Evolutionary conservation across 257 asterid genomes (phyloP).

Genomic region (Solanum boliviense): DNA sequence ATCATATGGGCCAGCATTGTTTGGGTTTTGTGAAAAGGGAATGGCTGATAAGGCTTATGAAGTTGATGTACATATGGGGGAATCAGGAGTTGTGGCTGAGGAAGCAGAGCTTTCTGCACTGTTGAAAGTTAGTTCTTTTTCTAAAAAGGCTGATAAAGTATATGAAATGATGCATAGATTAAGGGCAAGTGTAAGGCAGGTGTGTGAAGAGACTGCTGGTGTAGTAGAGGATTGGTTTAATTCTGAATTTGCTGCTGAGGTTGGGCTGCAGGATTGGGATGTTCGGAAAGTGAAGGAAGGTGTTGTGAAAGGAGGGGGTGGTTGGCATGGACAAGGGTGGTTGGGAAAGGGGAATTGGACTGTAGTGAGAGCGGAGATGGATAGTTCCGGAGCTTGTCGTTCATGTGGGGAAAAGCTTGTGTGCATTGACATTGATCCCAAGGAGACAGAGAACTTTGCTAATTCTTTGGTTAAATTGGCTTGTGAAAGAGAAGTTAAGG

Average conservation of each 20-base stretch:
- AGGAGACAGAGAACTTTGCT: conserved; percentile 75
- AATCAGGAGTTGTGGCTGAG: conserved; percentile 56
- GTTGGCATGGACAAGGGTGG: conserved; percentile 99
- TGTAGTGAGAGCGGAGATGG: conserved; percentile 57
- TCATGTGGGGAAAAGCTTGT: conserved; percentile 77
- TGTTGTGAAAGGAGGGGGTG: conserved; percentile 84
- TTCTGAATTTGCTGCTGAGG: conserved; percentile 46
- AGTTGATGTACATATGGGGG: conserved; percentile 78
- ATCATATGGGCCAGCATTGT: conserved; percentile 84
- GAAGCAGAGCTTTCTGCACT: conserved; percentile 82
- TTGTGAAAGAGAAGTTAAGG: conserved; percentile 43
- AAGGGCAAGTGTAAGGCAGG: conserved; percentile 79
- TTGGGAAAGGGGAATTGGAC: conserved; percentile 81
- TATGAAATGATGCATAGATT: conserved; percentile 87
- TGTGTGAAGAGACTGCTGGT: conserved; percentile 64
- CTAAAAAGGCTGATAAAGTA: conserved; percentile 49
- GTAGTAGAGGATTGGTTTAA: conserved; percentile 68
- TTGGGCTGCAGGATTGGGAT: conserved; percentile 68
- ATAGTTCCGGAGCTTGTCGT: conserved; percentile 52
- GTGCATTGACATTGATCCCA: conserved; percentile 87
- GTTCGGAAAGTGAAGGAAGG: conserved; percentile 54
- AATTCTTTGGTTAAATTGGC: conserved; percentile 61
- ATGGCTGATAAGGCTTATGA: conserved; percentile 70
- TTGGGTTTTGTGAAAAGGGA: conserved; percentile 62
- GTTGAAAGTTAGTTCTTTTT: conserved; percentile 52